Evolutionary conservation across 805 yeast genomes (phyloP).

Genomic region (Saturnispora halmiae): DNA sequence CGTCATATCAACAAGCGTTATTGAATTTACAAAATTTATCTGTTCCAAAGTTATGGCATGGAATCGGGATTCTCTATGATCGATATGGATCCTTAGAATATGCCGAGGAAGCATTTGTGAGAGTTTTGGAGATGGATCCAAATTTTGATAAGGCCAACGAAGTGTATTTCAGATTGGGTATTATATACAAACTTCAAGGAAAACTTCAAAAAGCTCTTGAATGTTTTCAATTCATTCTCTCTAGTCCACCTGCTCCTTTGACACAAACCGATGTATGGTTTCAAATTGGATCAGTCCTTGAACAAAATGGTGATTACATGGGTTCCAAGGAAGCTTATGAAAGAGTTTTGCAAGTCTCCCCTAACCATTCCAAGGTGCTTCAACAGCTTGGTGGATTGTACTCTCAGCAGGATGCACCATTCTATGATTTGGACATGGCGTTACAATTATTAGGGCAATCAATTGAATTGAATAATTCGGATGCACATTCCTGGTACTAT

Average conservation of each 20-base stretch:
- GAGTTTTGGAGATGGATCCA: conserved; percentile 92
- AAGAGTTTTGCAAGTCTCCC: conserved; percentile 79
- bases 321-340: conserved; percentile 95
- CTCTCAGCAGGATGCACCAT: conserved; percentile 59
- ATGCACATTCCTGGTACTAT: conserved; percentile 97
- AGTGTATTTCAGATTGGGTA: conserved; percentile 91
- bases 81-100: conserved; percentile 93
- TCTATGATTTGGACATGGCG: conserved; percentile 79
- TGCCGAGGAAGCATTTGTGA: conserved; percentile 96
- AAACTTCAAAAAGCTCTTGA: conserved; percentile 82
- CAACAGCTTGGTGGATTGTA: conserved; percentile 94
- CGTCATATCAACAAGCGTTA: conserved; percentile 93
- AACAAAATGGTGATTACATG: conserved; percentile 83
- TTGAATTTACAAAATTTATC: conserved; percentile 86
- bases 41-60: conserved; percentile 97
- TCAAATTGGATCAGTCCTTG: conserved; percentile 93
- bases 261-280: conserved; percentile 98
- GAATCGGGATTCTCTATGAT: conserved; percentile 93
- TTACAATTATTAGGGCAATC: conserved; percentile 75
- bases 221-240: conserved; percentile 85
- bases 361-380: conserved; percentile 90
- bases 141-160: conserved; percentile 94
- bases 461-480: conserved; percentile 78
- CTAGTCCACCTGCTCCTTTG: conserved; percentile 89
- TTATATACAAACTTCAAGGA: conserved; percentile 90